These are phyloP conservation scores for Podospora tetraspora DNA, from an alignment of 495 filamentous ascomycete species.

Conservation along the genomic window DNA sequence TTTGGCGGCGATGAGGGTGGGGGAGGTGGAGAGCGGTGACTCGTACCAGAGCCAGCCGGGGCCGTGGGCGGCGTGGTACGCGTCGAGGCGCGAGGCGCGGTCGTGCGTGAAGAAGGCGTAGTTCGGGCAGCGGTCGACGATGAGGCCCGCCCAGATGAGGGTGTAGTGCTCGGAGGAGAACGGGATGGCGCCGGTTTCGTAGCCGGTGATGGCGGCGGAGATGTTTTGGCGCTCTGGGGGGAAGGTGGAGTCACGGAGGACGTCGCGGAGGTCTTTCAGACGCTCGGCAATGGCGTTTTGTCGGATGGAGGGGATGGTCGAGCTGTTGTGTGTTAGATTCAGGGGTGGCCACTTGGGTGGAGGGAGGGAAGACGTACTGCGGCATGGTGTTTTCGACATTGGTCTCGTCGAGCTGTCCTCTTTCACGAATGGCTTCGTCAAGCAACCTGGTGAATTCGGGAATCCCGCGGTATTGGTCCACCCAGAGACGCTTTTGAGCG, in stretches of 20 bases:
- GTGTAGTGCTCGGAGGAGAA: slow-evolving; percentile 34
- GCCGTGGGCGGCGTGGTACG: slow-evolving; percentile 34
- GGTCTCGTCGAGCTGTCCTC: slow-evolving; percentile 33
- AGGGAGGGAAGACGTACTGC: slow-evolving; percentile 20
- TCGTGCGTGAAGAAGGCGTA: slow-evolving; percentile 36
- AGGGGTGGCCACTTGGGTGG: neutral
- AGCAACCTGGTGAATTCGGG: slow-evolving; percentile 29
- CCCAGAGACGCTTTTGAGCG: slow-evolving; percentile 30
- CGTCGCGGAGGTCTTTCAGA: slow-evolving; percentile 26
- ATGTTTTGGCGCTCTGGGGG: slow-evolving; percentile 41
- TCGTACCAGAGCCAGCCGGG: slow-evolving; percentile 49
- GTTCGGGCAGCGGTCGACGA: slow-evolving; percentile 37
- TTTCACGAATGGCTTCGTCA: slow-evolving; percentile 28
- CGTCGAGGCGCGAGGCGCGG: slow-evolving; percentile 38
- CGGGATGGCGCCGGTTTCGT: slow-evolving; percentile 37
- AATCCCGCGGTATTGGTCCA: slow-evolving; percentile 22
- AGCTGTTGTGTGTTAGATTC: slow-evolving; percentile 18
- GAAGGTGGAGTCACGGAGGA: slow-evolving; percentile 32
- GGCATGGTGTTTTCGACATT: slow-evolving; percentile 38
- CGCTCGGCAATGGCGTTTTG: slow-evolving; percentile 28
- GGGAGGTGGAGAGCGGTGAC: slow-evolving; percentile 31
- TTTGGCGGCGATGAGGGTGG: slow-evolving; percentile 19
- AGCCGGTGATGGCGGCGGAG: slow-evolving; percentile 38
- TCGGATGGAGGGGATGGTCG: slow-evolving; percentile 18
- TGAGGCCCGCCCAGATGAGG: slow-evolving; percentile 41